Evolutionary conservation across 148 eudicot genomes (phyloP), one percentile per base, ranked within the genome.

Genomic region (Beta vulgaris): DNA sequence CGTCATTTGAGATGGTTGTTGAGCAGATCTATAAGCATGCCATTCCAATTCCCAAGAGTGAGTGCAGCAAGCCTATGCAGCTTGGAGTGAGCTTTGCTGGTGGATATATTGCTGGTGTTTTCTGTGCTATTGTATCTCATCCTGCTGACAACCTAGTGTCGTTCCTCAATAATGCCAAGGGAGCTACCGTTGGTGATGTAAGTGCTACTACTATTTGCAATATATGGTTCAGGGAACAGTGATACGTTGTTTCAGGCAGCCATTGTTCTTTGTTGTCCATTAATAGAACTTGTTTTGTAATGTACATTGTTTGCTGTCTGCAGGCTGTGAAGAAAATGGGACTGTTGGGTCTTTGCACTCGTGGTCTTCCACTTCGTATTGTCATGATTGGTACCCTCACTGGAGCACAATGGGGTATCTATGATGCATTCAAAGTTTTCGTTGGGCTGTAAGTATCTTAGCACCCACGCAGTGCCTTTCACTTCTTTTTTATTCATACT

Each of bases 1-100:
- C 98, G 42, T 93, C 98, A 15, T 93, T 93, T 66, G 98, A 93
- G 90, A 88, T 83, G n/a, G 91, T 91, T 43, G 96, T 93, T 72
- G 98, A 93, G 87, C 42, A 76, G 82, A 73, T 93, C 36, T 93
- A 93, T 79, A 89, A 93, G 83, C 84, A 89, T 81, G 96, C 96
- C 57, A 88, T 93, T 73, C 98, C 96, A 71, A 84, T 81, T 13
- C 96, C 98, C 2, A 93, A 93, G 77, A 81, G 82, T 54, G 87
- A 93, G 71, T 91, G 98, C 86, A 89, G 92, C 91, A 93, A 93
- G 78, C 40, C 84, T 48, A 76, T 93, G 78, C 98, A 89, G 79
- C 98, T 93, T 82, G 98, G 96, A 81, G 93, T 91, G 74, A 93
- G 96, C 75, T 93, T 93, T 85, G 98, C 93, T 73, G 96, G 98